phyloP scores from a whole-genome alignment of 192 early-diverging fungal genomes.

The Chytriomyces sp. region DNA sequence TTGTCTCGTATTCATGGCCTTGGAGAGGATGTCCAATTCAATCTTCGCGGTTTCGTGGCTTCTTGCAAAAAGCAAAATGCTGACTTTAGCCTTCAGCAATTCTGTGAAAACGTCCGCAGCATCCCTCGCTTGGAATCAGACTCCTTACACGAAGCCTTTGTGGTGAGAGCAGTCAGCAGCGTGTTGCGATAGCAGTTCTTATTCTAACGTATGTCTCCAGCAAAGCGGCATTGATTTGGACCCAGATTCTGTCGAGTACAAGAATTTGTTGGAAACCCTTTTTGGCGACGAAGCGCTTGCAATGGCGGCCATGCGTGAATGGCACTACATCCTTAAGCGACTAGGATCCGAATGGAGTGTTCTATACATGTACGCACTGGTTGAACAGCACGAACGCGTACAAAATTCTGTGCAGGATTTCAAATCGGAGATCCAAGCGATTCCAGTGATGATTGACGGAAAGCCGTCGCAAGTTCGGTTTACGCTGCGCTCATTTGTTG shows the following conservation, averaged over 20 bases:
- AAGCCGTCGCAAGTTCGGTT: conserved; percentile 12
- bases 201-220: background rate
- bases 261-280: conserved; percentile 20
- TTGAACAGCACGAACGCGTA: conserved; percentile 35
- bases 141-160: conserved; percentile 28
- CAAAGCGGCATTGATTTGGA: conserved; percentile 29
- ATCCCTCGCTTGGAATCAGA: conserved; percentile 33
- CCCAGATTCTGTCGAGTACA: conserved; percentile 19
- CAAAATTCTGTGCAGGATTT: conserved; percentile 29
- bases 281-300: conserved; percentile 30
- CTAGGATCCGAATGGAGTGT: conserved; percentile 29
- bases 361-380: conserved; percentile 30
- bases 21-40: conserved; percentile 33
- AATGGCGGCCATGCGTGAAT: conserved; percentile 36
- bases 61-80: conserved; percentile 25
- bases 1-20: conserved; percentile 28
- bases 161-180: background rate
- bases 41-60: conserved; percentile 31
- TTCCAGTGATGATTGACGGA: conserved; percentile 8
- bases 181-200: conserved; percentile 3
- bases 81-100: conserved; percentile 29
- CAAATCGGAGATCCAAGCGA: conserved; percentile 16
- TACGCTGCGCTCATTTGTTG: conserved; percentile 35
- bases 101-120: conserved; percentile 19
- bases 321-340: conserved; percentile 27